These are phyloP conservation scores for Diaporthe sp. DNA, from an alignment of 2,329 filamentous ascomycete genomes.

Conservation along the genomic window DNA sequence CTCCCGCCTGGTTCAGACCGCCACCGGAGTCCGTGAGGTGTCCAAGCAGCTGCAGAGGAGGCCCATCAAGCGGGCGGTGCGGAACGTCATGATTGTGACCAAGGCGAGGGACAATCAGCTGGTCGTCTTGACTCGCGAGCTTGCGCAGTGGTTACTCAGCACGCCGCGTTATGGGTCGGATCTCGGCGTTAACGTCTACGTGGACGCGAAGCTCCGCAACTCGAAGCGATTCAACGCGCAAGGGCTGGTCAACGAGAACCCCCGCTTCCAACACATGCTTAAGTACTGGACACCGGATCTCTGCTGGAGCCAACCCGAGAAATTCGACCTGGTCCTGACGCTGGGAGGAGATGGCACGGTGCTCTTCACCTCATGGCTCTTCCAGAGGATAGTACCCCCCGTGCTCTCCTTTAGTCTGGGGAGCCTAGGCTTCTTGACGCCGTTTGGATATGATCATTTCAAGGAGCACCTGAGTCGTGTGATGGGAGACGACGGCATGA, in stretches of 20 bases:
- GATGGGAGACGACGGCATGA: conserved; percentile 96
- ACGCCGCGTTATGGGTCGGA: conserved; percentile 91
- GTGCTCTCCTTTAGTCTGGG: conserved; percentile 87
- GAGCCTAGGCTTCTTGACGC: conserved; percentile 88
- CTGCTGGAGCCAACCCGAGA: conserved; percentile 93
- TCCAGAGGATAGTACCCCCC: conserved; percentile 87
- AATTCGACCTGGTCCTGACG: conserved; percentile 93
- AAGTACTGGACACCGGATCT: conserved; percentile 97
- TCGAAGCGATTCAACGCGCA: conserved; percentile 88
- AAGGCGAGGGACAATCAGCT: conserved; percentile 96
- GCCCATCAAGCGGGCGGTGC: conserved; percentile 90
- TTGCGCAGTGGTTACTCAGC: conserved; percentile 86
- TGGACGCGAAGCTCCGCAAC: conserved; percentile 92
- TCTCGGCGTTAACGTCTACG: conserved; percentile 95
- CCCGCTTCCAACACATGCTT: conserved; percentile 84
- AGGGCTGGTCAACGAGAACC: conserved; percentile 77
- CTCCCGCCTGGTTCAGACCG: conserved; percentile 93
- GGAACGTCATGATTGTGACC: conserved; percentile 97
- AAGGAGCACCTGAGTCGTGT: conserved; percentile 86
- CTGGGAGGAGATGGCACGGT: conserved; percentile 90
- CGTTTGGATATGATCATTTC: conserved; percentile 88
- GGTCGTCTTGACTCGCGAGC: conserved; percentile 87
- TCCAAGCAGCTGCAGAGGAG: conserved; percentile 93
- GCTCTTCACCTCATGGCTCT: conserved; percentile 90
- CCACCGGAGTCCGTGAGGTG: conserved; percentile 93